Evolutionary conservation across 371 early-diverging fungal species (phyloP).

Genomic region (Mucor irregularis): DNA sequence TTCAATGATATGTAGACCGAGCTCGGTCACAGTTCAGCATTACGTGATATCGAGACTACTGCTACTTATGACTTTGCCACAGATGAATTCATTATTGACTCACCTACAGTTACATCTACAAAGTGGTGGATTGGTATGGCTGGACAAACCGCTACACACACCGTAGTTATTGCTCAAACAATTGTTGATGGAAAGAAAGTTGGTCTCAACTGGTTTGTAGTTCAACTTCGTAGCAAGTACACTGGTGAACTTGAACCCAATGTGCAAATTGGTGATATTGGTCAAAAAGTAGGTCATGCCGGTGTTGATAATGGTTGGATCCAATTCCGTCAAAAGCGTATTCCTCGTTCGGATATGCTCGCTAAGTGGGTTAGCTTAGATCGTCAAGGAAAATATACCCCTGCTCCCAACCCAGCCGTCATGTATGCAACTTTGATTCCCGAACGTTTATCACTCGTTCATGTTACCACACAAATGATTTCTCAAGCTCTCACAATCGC

Average conservation of each 20-base stretch:
- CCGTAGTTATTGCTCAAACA: slow-evolving; percentile 65
- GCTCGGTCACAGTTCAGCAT: slow-evolving; percentile 77
- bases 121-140: slow-evolving; percentile 97
- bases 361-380: slow-evolving; percentile 65
- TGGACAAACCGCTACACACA: slow-evolving; percentile 80
- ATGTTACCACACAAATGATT: slow-evolving; percentile 33
- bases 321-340: slow-evolving; percentile 79
- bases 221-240: slow-evolving; percentile 76
- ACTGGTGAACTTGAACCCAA: slow-evolving; percentile 75
- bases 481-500: slow-evolving; percentile 66
- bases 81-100: slow-evolving; percentile 83
- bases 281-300: slow-evolving; percentile 76
- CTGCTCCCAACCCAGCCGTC: slow-evolving; percentile 59
- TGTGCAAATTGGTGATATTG: slow-evolving; percentile 86
- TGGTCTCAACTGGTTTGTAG: slow-evolving; percentile 84
- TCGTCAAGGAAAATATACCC: slow-evolving; percentile 60
- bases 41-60: slow-evolving; percentile 88
- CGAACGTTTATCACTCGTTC: slow-evolving; percentile 56
- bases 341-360: slow-evolving; percentile 81
- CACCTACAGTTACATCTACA: slow-evolving; percentile 82
- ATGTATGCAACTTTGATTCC: slow-evolving; percentile 71
- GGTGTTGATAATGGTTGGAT: slow-evolving; percentile 93
- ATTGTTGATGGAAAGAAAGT: slow-evolving; percentile 66
- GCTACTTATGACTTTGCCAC: slow-evolving; percentile 78
- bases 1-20: no score